Base-by-base conservation (phyloP, 345 rosid species). In the Sisymbrium altissimum region DNA sequence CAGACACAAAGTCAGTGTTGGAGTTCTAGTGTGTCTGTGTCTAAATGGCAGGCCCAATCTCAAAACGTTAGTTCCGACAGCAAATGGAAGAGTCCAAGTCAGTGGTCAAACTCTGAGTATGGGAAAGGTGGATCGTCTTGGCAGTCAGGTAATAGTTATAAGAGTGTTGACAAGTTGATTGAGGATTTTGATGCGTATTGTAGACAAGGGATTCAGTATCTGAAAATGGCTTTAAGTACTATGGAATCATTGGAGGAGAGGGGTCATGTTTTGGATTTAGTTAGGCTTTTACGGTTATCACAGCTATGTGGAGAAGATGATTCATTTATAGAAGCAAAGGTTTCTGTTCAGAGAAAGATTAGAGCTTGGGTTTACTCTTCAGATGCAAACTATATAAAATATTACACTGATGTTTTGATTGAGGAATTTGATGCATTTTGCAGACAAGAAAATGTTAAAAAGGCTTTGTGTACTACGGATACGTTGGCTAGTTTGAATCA, bases 251-350 rank as follows among this genome's bases (percentile, higher is more conserved):
- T 93, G 71, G 87, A 80, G 48, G 75, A 67, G 44, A 73, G 41
- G 60, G 66, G 78, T 53, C 67, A 84, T 78, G 25, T 57, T 35
- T 73, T 93, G 71, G 95, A 89, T 66, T 77, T 83, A 32, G 52
- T 69, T 36, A 73, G 76, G 30, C 78, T 79, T 61, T 78, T 87
- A 68, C 66, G 45, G 55, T 73, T 93, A 80, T 78, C 85, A 49
- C 67, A 79, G 52, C 81, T 73, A 14, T 93, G 91, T 75, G 90
- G 84, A n/a, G 87, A 91, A 43, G 83, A 69, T 33, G 64, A 84
- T 64, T n/a, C n/a, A n/a, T n/a, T n/a, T n/a, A n/a, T n/a, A n/a
- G 90, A 89, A 72, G 94, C 92, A 15, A 85, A 81, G 17, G 55
- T 25, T 2, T 40, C 54, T 74, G 55, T 74, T 67, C 62, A 29